These are phyloP conservation scores for Mycena amicta DNA, from an alignment of 768 basidiomycete species.

Conservation along the genomic window DNA sequence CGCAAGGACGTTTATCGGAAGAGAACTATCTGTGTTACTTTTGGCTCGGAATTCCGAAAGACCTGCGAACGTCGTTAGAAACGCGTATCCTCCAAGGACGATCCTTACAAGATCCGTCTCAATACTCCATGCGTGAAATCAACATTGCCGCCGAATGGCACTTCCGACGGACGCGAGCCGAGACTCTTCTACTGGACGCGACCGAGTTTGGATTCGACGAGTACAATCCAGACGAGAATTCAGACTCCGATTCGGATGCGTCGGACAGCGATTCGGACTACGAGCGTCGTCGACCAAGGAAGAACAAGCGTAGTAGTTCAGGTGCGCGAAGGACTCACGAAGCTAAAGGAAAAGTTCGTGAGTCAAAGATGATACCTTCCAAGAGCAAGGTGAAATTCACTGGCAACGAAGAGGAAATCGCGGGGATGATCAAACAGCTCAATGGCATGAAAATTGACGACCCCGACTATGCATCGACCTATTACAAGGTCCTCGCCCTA, in stretches of 20 bases:
- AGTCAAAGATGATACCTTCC: neutral
- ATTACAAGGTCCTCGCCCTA: neutral
- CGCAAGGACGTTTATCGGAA: neutral
- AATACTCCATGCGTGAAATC: neutral
- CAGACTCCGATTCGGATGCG: neutral
- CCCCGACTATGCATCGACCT: neutral
- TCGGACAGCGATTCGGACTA: neutral
- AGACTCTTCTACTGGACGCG: neutral
- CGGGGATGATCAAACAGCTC: neutral
- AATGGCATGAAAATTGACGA: neutral
- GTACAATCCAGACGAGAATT: neutral
- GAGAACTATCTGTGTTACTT: constrained; percentile 5
- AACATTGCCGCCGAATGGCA: constrained; percentile 2
- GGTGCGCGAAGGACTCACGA: neutral
- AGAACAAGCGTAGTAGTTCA: no score
- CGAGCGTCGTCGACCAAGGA: neutral
- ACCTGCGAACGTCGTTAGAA: neutral
- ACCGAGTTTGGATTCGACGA: neutral
- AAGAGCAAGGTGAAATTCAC: neutral
- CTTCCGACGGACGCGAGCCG: constrained; percentile 5
- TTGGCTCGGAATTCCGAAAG: constrained; percentile 13
- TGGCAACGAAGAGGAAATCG: neutral
- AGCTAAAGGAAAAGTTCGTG: neutral
- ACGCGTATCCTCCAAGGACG: neutral
- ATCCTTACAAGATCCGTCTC: neutral